phyloP scores from a whole-genome alignment of 2,329 filamentous ascomycete species.

The Lasiodiplodia citricola region DNA sequence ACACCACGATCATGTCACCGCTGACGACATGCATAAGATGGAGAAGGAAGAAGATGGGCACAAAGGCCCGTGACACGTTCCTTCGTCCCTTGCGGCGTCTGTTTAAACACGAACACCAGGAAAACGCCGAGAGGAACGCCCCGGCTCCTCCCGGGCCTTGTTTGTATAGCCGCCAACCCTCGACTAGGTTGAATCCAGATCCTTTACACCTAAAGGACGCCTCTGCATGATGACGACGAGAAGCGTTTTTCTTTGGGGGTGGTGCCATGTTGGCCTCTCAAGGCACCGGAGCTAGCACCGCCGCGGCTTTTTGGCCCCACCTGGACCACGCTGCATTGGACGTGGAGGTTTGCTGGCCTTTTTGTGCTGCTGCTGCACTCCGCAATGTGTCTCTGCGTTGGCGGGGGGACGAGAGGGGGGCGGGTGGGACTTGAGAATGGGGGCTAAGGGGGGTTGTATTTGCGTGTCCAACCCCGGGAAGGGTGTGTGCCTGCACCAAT shows the following conservation, averaged over 20 bases:
- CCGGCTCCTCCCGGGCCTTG: not conserved
- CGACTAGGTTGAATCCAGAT: not conserved
- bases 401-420: not conserved
- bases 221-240: not conserved
- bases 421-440: not conserved
- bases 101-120: not conserved
- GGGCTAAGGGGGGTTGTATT: not conserved
- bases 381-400: not conserved
- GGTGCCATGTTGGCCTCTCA: not conserved
- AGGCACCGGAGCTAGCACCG: not conserved
- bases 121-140: not conserved
- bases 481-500: not conserved
- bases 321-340: not conserved
- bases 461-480: too few species aligned
- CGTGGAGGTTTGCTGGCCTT: not conserved
- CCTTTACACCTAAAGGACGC: not conserved
- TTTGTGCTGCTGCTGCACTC: slow-evolving; percentile 2
- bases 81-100: not conserved
- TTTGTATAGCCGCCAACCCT: not conserved
- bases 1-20: not conserved
- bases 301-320: not conserved
- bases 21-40: not conserved
- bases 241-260: not conserved
- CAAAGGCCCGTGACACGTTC: not conserved
- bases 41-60: not conserved